These are phyloP conservation scores for Ophiostoma angusticollis DNA, from an alignment of 2,329 filamentous ascomycete genomes.

Conservation along the genomic window DNA sequence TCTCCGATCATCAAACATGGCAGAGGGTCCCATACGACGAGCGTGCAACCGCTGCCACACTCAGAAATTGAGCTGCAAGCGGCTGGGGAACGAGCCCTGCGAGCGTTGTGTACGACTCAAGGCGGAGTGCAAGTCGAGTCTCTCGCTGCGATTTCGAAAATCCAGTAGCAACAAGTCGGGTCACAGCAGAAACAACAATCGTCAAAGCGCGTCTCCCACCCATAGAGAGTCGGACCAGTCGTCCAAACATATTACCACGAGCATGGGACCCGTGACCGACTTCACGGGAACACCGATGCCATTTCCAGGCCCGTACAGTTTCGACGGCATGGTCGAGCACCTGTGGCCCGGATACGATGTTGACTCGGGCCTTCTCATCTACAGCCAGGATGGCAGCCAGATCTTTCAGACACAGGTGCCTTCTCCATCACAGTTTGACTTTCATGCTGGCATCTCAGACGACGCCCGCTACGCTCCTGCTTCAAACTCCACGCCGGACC, in stretches of 20 bases:
- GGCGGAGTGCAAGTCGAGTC: constrained; percentile 31
- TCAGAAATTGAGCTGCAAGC: constrained; percentile 34
- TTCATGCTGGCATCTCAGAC: no score
- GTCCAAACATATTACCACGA: background rate
- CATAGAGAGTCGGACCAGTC: background rate
- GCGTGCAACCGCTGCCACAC: constrained; percentile 35
- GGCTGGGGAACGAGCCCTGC: constrained; percentile 27
- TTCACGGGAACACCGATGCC: background rate
- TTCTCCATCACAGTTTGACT: background rate
- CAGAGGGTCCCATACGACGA: constrained; percentile 21
- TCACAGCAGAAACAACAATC: background rate
- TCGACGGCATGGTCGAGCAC: constrained; percentile 7
- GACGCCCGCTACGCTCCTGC: background rate
- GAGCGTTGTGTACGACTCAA: constrained; percentile 30
- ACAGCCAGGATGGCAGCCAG: constrained; percentile 4
- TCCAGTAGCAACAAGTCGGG: constrained; percentile 4
- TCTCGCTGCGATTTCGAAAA: constrained; percentile 20
- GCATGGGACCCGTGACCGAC: background rate
- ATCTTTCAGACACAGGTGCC: constrained; percentile 3
- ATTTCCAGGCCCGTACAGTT: constrained; percentile 8
- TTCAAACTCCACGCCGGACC: no score
- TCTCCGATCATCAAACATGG: constrained; percentile 1
- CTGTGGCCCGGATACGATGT: constrained; percentile 5
- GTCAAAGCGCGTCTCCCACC: background rate
- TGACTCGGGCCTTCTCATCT: constrained; percentile 4